Percentiles rank a stretch among this genome's conserved stretches.
phyloP scores from a whole-genome alignment of 352 stramenopile species.

The Globisporangium mamillatum region DNA sequence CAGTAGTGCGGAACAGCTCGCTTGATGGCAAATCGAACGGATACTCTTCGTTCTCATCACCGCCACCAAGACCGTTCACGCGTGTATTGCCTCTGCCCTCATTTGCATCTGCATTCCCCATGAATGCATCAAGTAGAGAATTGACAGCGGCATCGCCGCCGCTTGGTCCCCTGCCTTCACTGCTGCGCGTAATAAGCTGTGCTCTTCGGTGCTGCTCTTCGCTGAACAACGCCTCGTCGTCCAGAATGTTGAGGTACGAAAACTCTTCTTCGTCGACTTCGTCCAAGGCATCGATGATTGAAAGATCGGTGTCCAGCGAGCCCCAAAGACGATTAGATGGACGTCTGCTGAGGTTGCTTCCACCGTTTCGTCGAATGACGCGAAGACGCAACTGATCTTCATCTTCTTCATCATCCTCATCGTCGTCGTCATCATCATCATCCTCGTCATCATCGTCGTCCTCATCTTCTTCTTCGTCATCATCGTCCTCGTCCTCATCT shows the following conservation, averaged over 20 bases:
- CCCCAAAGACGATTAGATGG: slow-evolving; percentile 56
- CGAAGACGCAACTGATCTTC: slow-evolving; percentile 57
- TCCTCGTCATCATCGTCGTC: slow-evolving; percentile 63
- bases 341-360: slow-evolving; percentile 30
- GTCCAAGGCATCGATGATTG: slow-evolving; percentile 68
- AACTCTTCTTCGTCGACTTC: slow-evolving; percentile 85
- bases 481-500: slow-evolving; percentile 29
- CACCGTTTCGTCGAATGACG: slow-evolving; percentile 37
- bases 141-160: neutral
- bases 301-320: slow-evolving; percentile 67
- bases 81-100: neutral
- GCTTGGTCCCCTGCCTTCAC: neutral
- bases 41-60: slow-evolving; percentile 12
- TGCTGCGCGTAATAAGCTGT: slow-evolving; percentile 27
- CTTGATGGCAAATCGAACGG: slow-evolving; percentile 18
- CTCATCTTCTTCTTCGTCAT: slow-evolving; percentile 65
- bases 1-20: slow-evolving; percentile 15
- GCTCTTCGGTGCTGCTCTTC: slow-evolving; percentile 54
- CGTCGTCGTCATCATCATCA: slow-evolving; percentile 54
- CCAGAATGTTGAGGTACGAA: slow-evolving; percentile 72
- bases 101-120: slow-evolving; percentile 4
- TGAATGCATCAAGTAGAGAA: slow-evolving; percentile 17
- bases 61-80: neutral
- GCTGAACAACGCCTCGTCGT: slow-evolving; percentile 57
- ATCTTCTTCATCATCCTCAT: slow-evolving; percentile 57